Evolutionary conservation across 108 stramenopile genomes (phyloP).

Genomic region (Ochromonas danica): DNA sequence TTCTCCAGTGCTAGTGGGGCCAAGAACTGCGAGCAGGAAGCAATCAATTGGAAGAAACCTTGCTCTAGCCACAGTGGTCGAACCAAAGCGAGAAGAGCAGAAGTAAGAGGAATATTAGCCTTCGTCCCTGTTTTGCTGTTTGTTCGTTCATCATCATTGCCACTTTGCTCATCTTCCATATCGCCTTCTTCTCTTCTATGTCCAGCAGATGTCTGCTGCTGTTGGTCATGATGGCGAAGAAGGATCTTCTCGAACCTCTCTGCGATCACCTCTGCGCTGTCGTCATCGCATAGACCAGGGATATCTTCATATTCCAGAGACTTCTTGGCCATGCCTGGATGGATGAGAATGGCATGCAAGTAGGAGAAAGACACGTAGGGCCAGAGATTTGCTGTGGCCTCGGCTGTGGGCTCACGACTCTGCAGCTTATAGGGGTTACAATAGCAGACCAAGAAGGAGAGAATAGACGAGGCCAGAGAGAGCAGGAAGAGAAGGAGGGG

Average conservation of each 20-base stretch:
- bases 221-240: too few relatives aligned
- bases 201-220: too few relatives aligned
- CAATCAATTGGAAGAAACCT: slow-evolving; percentile 15
- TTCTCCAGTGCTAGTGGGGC: slow-evolving; percentile 9
- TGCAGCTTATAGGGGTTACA: too few relatives aligned
- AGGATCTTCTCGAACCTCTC: too few relatives aligned
- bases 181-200: too few relatives aligned
- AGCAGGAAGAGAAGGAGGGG: too few relatives aligned
- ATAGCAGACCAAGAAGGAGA: too few relatives aligned
- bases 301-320: neutral
- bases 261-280: too few relatives aligned
- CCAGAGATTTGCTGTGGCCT: too few relatives aligned
- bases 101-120: neutral
- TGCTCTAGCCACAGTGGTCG: neutral
- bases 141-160: neutral
- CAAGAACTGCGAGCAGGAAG: neutral
- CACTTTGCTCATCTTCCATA: neutral
- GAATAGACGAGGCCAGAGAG: too few relatives aligned
- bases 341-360: neutral
- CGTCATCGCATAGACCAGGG: neutral
- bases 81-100: neutral
- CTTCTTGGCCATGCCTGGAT: neutral
- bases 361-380: neutral
- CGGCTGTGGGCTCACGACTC: too few relatives aligned
- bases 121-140: neutral